A percentile compares a stretch with the other conserved stretches of the same genome.
Evolutionary conservation across 768 basidiomycete species (phyloP).

Genomic region (Tulasnella sp.): DNA sequence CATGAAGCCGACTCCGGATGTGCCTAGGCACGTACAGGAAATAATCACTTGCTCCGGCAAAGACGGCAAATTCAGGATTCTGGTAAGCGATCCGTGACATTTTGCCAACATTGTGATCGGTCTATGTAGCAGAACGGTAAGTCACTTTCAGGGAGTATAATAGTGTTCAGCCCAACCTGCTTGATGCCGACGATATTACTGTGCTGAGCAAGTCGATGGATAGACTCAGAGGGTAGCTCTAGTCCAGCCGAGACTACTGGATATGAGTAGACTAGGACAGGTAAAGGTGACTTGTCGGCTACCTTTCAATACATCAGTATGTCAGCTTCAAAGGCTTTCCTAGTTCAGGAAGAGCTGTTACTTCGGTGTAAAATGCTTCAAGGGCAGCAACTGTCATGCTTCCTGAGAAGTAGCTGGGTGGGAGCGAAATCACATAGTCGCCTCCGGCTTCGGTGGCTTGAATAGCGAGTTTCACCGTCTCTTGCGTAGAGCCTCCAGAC

Average conservation of each 20-base stretch:
- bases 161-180: constrained; percentile 16
- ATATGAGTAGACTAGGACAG: constrained; percentile 26
- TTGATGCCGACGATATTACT: constrained; percentile 29
- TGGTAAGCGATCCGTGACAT: constrained; percentile 20
- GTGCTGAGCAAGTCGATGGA: constrained; percentile 24
- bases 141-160: neutral
- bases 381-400: constrained; percentile 21
- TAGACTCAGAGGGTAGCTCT: constrained; percentile 24
- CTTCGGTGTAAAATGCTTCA: constrained; percentile 22
- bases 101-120: constrained; percentile 27
- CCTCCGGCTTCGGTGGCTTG: constrained; percentile 29
- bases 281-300: constrained; percentile 24
- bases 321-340: neutral
- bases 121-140: constrained; percentile 13
- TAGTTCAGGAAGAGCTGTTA: constrained; percentile 8
- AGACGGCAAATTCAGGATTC: constrained; percentile 16
- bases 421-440: constrained; percentile 27
- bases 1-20: neutral
- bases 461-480: constrained; percentile 24
- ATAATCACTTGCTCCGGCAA: constrained; percentile 19
- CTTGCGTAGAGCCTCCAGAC: constrained; percentile 26
- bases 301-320: constrained; percentile 16
- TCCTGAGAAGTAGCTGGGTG: constrained; percentile 22
- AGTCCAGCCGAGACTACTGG: constrained; percentile 27
- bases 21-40: constrained; percentile 12